Evolutionary conservation across 2,329 filamentous ascomycete genomes (phyloP), one percentile per base, ranked within the genome.

Genomic region (Botrytis squamosa): DNA sequence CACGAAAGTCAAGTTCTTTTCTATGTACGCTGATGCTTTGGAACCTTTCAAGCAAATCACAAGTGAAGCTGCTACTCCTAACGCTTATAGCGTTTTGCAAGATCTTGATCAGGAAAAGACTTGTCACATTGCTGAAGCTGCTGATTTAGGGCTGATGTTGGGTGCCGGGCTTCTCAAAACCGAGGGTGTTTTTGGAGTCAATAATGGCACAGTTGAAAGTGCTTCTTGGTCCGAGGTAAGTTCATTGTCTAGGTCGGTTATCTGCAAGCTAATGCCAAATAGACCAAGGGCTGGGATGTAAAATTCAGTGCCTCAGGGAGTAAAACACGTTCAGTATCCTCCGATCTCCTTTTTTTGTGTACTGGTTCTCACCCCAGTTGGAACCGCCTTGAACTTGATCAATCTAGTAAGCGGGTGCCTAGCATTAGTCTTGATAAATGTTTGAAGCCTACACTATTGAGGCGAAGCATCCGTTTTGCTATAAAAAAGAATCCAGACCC

Each of bases 1-100:
- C 79, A 91, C 89, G 73, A 90, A 88, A 78, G 88, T 88, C 60
- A 84, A 85, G 63, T 83, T 89, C 36, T 91, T 91, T 79, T 82
- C 88, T 74, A 83, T 86, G 42, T 91, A 87, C 80, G 88, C 88
- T 29, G 84, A 86, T 29, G 87, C 85, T 1, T 81, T 88, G 1
- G 80, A 85, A 52, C 83, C 88, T 0, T 90, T 91, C 79, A 82
- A 83, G 74, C 81, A 85, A 29, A 85, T 90, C 64, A 82, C 86
- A 67, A 83, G 85, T 68, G 71, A 79, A 20, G 75, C 85, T 3
- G 83, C 83, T 20, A 82, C 83, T 12, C 85, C 87, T 3, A 89
- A 90, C 80, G 86, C 88, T 29, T 85, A 90, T 66, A 85, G 85
- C 7, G 81, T 81, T n/a, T 80, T 91, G 63, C 83, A 86, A 74